Evolutionary conservation across 768 basidiomycete species (phyloP).

Genomic region (Hericium rajendrae): DNA sequence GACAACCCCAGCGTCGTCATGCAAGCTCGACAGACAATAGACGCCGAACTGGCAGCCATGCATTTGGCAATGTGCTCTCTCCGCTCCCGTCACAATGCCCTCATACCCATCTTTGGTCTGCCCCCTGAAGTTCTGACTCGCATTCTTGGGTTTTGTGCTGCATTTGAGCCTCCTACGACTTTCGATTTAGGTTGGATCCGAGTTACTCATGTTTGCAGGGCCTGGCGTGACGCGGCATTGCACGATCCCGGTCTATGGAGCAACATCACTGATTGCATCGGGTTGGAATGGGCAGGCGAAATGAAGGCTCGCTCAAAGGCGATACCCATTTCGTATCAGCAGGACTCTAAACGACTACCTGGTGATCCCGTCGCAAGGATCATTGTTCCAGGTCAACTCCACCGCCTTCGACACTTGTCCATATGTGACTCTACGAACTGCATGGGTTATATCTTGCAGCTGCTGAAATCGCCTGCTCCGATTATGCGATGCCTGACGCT

Average conservation of each 20-base stretch:
- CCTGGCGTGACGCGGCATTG: not conserved
- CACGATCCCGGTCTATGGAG: not conserved
- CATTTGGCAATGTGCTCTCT: not conserved
- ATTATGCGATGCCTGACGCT: not conserved
- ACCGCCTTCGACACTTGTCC: not conserved
- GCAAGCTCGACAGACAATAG: not conserved
- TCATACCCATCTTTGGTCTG: not conserved
- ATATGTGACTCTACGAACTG: not conserved
- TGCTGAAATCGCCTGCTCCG: not conserved
- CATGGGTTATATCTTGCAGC: not conserved
- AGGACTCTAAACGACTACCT: not conserved
- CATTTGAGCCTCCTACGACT: no score
- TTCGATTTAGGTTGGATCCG: not conserved
- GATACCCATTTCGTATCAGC: not conserved
- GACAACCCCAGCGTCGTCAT: not conserved
- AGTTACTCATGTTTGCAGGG: not conserved
- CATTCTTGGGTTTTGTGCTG: not conserved
- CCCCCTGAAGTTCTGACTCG: not conserved
- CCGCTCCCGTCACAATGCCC: not conserved
- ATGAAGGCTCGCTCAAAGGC: not conserved
- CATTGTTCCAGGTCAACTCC: not conserved
- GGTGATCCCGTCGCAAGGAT: not conserved
- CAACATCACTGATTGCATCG: not conserved
- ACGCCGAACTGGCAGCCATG: not conserved
- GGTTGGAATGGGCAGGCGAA: not conserved